These are phyloP conservation scores for Circinella minor DNA, from an alignment of 371 early-diverging fungal genomes.

Conservation along the genomic window DNA sequence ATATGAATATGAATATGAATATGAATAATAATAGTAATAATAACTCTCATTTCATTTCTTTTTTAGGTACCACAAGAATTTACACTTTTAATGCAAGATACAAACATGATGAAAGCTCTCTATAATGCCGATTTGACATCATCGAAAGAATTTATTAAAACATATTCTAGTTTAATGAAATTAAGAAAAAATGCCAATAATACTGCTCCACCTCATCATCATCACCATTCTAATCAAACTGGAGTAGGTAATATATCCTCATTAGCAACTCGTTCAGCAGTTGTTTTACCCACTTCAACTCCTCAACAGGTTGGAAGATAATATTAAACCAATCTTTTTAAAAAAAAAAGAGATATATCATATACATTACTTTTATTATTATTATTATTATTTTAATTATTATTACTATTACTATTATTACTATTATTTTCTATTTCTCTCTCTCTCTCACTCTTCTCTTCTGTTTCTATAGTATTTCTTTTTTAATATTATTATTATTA, in stretches of 20 bases:
- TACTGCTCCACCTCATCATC: not conserved
- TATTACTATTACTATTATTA: too few relatives aligned
- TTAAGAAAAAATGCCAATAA: slow-evolving; percentile 21
- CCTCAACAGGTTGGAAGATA: slow-evolving; percentile 11
- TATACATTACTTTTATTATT: not conserved
- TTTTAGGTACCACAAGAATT: slow-evolving; percentile 31
- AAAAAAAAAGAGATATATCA: not conserved
- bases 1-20: too few relatives aligned
- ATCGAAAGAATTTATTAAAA: slow-evolving; percentile 27
- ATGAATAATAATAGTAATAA: not conserved
- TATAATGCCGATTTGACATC: slow-evolving; percentile 29
- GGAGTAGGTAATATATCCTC: slow-evolving; percentile 3
- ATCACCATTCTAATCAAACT: not conserved
- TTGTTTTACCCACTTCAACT: slow-evolving; percentile 8
- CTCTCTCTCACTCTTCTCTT: too few relatives aligned
- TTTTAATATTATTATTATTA: too few relatives aligned
- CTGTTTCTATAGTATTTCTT: too few relatives aligned
- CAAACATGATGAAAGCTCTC: slow-evolving; percentile 24
- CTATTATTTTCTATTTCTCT: too few relatives aligned
- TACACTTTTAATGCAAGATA: slow-evolving; percentile 21
- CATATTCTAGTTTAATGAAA: slow-evolving; percentile 23
- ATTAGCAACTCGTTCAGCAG: slow-evolving; percentile 14
- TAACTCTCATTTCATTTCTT: too few relatives aligned
- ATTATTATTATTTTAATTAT: too few relatives aligned
- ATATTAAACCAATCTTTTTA: not conserved